These are phyloP conservation scores for Trypanosoma boissoni DNA, from an alignment of 208 protist genomes.

Conservation along the genomic window DNA sequence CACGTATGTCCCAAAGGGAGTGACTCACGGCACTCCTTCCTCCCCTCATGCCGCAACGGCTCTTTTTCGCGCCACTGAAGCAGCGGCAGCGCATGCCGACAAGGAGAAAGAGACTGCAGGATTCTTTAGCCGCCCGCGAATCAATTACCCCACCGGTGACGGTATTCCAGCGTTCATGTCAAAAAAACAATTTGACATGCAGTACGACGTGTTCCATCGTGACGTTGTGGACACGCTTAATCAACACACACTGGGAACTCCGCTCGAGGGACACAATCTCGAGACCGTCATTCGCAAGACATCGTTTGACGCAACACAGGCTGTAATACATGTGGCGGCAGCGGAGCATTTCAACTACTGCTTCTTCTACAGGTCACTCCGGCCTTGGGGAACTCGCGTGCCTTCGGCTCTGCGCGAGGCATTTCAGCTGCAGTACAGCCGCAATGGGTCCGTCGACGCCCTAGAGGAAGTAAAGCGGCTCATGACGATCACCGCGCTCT, in stretches of 20 bases:
- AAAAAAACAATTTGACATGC: constrained; percentile 63
- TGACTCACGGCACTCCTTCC: constrained; percentile 1
- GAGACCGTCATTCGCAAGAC: constrained; percentile 78
- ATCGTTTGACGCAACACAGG: constrained; percentile 74
- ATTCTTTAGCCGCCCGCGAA: constrained; percentile 68
- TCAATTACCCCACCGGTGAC: constrained; percentile 54
- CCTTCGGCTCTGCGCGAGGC: constrained; percentile 60
- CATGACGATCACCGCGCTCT: constrained; percentile 49
- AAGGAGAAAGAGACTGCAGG: constrained; percentile 38
- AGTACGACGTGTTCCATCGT: constrained; percentile 80
- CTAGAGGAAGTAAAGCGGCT: constrained; percentile 59
- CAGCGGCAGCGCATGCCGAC: constrained; percentile 39
- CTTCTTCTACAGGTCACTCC: constrained; percentile 85
- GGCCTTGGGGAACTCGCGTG: constrained; percentile 74
- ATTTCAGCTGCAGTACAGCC: constrained; percentile 73
- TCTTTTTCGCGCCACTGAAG: constrained; percentile 63
- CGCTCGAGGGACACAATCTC: constrained; percentile 79
- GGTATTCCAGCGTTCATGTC: constrained; percentile 72
- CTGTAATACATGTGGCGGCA: constrained; percentile 62
- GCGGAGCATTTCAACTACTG: constrained; percentile 91
- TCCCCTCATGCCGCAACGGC: constrained; percentile 41
- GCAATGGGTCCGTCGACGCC: constrained; percentile 53
- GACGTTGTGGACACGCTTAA: constrained; percentile 78
- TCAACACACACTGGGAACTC: constrained; percentile 61
- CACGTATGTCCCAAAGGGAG: constrained; percentile 66